phyloP scores from a whole-genome alignment of 176 grass and related monocot genomes.

The Oryza meyeriana region DNA sequence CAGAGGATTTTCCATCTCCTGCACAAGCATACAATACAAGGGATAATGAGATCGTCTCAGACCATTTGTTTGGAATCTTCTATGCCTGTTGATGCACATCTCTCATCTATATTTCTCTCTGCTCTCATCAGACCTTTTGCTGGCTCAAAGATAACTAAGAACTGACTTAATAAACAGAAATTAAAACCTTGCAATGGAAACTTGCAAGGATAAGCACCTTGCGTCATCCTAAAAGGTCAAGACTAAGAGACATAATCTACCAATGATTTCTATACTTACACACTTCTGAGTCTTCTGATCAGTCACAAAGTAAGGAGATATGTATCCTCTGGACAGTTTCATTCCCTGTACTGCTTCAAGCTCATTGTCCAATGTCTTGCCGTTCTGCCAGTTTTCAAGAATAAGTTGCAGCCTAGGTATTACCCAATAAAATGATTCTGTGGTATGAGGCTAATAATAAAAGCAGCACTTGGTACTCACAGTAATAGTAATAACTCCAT shows the following conservation, averaged over 20 bases:
- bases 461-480: constrained; percentile 53
- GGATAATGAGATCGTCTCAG: constrained; percentile 5
- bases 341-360: constrained; percentile 88
- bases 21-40: constrained; percentile 32
- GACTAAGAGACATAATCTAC: background rate
- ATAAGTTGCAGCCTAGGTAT: constrained; percentile 24
- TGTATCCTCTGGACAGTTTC: constrained; percentile 93
- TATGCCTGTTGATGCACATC: background rate
- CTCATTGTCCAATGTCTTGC: constrained; percentile 80
- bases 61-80: background rate
- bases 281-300: constrained; percentile 95
- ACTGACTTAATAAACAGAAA: background rate
- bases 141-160: background rate
- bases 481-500: constrained; percentile 84
- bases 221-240: background rate
- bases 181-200: background rate
- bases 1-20: constrained; percentile 79
- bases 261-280: constrained; percentile 48
- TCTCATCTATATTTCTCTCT: background rate
- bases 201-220: background rate
- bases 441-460: constrained; percentile 7
- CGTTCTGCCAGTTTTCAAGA: constrained; percentile 52
- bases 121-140: background rate
- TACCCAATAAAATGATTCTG: background rate
- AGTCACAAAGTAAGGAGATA: constrained; percentile 94